Base-by-base conservation (phyloP, 2,329 filamentous ascomycete genomes). In the Fusarium ambrosium region DNA sequence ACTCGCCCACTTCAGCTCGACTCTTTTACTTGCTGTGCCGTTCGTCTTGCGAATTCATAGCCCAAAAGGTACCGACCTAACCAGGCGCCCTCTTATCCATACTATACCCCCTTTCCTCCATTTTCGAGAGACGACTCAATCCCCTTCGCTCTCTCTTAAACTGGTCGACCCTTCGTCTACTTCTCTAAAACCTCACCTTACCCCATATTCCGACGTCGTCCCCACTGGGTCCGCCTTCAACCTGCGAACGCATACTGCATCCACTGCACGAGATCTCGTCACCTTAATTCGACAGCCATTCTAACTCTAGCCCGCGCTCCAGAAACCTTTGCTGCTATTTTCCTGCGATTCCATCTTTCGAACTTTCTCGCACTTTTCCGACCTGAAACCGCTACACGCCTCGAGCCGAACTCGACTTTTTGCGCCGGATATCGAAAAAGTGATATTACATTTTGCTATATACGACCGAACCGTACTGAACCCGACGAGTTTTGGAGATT, bases 151-250 rank as follows among this genome's bases (percentile, higher is more conserved):
- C 53, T 63, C 53, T 67, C 56, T 27, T 41, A 55, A 48, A 32
- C 66, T 51, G 65, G 68, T 59, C 62, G 16, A 36, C 34, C 34
- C 5, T 59, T 67, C 64, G 63, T 68, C 53, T 53, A 61, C 66
- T 63, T 64, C 43, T 24, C 67, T 51, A 29, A 75, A 63, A 61
- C 64, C 43, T 68, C 68, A 68, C 68, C 69, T 62, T 77, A 79
- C 77, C 77, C 77, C 77, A 79, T 79, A 79, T 70, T 79, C 67
- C 58, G 60, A 68, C 66, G 36, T 51, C 34, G 66, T 76, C 77
- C 69, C 77, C 77, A 79, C 77, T 77, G 73, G 76, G 61, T 72
- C 76, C 73, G 74, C 74, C 68, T 64, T 65, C 66, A 60, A 71
- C 61, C 59, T 37, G 60, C 68, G 64, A 63, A 60, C 61, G 64